Conservation (phyloP, 2,329 filamentous ascomycete species). For the Myrmaecium sp. region DNA sequence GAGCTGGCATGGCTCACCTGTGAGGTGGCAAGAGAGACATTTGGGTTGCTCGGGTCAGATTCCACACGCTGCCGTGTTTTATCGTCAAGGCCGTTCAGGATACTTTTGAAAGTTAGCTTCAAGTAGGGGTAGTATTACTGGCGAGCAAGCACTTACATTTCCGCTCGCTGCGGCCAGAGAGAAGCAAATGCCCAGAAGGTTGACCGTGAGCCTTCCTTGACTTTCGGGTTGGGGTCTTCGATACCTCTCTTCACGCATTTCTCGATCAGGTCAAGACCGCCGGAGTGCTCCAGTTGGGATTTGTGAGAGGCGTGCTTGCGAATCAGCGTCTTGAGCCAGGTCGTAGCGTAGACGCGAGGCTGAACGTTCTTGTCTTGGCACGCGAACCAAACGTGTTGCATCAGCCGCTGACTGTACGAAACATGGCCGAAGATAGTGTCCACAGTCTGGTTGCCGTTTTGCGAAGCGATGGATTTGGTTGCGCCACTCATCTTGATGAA, state of each 20-base stretch:
- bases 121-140: background rate
- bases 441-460: slow-evolving; percentile 68
- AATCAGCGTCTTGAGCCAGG: slow-evolving; percentile 73
- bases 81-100: slow-evolving; percentile 61
- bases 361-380: slow-evolving; percentile 89
- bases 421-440: slow-evolving; percentile 63
- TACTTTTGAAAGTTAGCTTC: slow-evolving; percentile 31
- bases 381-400: slow-evolving; percentile 72
- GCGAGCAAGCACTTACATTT: slow-evolving; percentile 37
- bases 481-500: slow-evolving; percentile 78
- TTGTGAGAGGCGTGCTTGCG: slow-evolving; percentile 65
- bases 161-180: slow-evolving; percentile 63
- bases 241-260: slow-evolving; percentile 82
- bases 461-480: slow-evolving; percentile 83
- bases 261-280: slow-evolving; percentile 67
- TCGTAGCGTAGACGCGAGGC: slow-evolving; percentile 59
- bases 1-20: slow-evolving; percentile 30
- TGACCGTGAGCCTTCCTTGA: slow-evolving; percentile 69
- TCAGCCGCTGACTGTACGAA: slow-evolving; percentile 61
- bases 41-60: slow-evolving; percentile 70
- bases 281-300: slow-evolving; percentile 64
- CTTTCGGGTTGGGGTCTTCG: slow-evolving; percentile 75
- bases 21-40: slow-evolving; percentile 32
- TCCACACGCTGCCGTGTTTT: slow-evolving; percentile 68
- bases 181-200: slow-evolving; percentile 74